A percentile compares a stretch with the other conserved stretches of the same genome.
phyloP scores from a whole-genome alignment of 495 filamentous ascomycete species.

The Beverwykella pulmonaria region DNA sequence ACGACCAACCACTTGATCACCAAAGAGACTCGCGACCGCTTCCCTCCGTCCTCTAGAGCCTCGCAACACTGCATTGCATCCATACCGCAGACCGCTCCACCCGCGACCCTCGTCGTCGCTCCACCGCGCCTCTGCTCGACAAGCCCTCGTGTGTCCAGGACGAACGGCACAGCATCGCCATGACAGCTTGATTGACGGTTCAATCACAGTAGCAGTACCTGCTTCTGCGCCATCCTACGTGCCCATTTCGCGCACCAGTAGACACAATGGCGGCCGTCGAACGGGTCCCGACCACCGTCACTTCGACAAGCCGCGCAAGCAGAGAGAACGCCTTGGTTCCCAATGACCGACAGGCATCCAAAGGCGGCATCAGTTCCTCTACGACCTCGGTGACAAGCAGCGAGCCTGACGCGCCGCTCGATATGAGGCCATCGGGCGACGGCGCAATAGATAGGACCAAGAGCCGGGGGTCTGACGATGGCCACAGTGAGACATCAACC shows the following conservation, averaged over 20 bases:
- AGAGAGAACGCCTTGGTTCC: conserved; percentile 16
- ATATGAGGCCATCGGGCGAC: conserved; percentile 41
- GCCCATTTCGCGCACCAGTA: not conserved
- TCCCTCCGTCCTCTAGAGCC: not conserved
- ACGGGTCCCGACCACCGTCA: conserved; percentile 4
- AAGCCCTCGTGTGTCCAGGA: not conserved
- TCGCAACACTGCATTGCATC: not conserved
- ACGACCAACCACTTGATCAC: too few species aligned
- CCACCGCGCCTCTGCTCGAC: not conserved
- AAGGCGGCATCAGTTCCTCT: conserved; percentile 36
- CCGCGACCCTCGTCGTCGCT: not conserved
- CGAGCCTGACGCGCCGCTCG: conserved; percentile 27
- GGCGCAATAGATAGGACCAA: conserved; percentile 42
- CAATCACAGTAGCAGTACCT: not conserved
- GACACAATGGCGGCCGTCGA: conserved; percentile 19
- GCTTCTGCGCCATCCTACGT: not conserved
- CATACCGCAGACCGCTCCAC: not conserved
- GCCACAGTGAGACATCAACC: conserved; percentile 42
- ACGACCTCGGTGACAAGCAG: conserved; percentile 38
- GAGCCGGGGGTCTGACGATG: conserved; percentile 33
- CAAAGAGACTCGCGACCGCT: too few species aligned
- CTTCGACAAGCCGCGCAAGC: conserved; percentile 5
- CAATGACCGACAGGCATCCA: conserved; percentile 6
- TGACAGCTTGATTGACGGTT: not conserved
- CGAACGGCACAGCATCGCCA: not conserved